Evolutionary conservation across 164 flowering plant species (phyloP), one percentile per base, ranked within the genome.

Genomic region (Berberis thunbergii): DNA sequence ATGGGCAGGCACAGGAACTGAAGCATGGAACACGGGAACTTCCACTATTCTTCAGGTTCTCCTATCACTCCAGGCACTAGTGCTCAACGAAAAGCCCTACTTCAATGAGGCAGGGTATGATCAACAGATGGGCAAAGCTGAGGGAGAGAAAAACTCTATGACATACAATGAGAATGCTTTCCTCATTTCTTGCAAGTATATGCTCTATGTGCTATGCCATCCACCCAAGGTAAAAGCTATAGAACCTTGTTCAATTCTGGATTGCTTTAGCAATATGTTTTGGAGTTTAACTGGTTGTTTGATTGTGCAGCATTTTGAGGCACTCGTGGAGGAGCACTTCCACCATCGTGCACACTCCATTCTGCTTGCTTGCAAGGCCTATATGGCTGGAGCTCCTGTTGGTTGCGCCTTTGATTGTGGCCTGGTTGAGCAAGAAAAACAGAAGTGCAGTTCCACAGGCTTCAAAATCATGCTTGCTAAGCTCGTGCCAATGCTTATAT

Each of bases 61-160:
- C 49, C 83, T 94, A 44, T 94, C 99, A 49, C 85, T 94, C 40
- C 99, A 94, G 69, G 96, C 93, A 39, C 85, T 94, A 11, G 99
- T 94, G 71, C 93, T 94, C 38, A 94, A 94, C 63, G 93, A 82
- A 49, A 88, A 81, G 70, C 97, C 97, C 41, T 94, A 91, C 48
- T 94, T 88, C 62, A 94, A 94, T 57, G 99, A 94, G 75, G 96
- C 99, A 11, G 97, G 99, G 40, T 91, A 84, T 66, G 97, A 94
- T 54, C 67, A 69, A 39, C 96, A 84, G 73, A 58, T 86, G 10
- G 99, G 99, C 11, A 80, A 76, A 63, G 78, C 79, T 40, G 99
- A 87, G 66, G 99, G 96, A 57, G 99, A 94, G 79, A 91, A 81
- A 61, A 91, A 91, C 72, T 91, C 99, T 1, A 72, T 82, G 0